Base-by-base conservation (phyloP, 2,329 filamentous ascomycete species). In the Thyridium curvatum region DNA sequence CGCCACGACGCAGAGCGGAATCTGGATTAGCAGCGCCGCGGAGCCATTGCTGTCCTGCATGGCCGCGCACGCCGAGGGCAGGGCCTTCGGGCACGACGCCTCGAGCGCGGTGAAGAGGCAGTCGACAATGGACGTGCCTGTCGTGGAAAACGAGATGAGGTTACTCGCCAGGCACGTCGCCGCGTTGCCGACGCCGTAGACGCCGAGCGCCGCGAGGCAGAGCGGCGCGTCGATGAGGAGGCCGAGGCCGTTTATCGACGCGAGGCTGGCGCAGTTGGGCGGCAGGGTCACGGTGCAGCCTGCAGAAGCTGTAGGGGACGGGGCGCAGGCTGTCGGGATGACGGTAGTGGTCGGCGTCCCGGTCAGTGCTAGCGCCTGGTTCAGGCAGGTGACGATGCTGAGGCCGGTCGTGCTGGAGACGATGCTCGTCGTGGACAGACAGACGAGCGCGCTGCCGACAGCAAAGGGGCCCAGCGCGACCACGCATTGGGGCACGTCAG, bases 171-270 rank as follows among this genome's bases (percentile, higher is more conserved):
- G 30, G 28, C 45, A 48, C 3, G n/a, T 4, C 6, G 37, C 35
- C 2, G 35, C 39, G 12, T 39, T 38, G 39, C 42, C 49, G 37
- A 51, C 42, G n/a, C 45, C 52, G 34, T 49, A 49, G 29, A 56
- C 44, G 13, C 58, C 58, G 13, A 48, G 39, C 10, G 51, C 39
- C 12, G 56, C 51, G 14, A 55, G 38, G 14, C 59, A 54, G 3
- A 52, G 45, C 12, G 53, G 48, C 15, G 45, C 40, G 37, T 56
- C 45, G 18, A 52, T 53, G 34, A 57, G 50, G 18, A 42, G 29
- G 6, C 10, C 29, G 1, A 41, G 16, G n/a, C 39, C 37, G 8
- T 10, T 21, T 6, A 32, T 1, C 34, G 40, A 38, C 3, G 35
- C 38, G 2, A 48, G 35, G 1, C 26, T 10, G 3, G 26, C 8